phyloP scores from a whole-genome alignment of 495 filamentous ascomycete genomes.

The Choiromyces venosus region DNA sequence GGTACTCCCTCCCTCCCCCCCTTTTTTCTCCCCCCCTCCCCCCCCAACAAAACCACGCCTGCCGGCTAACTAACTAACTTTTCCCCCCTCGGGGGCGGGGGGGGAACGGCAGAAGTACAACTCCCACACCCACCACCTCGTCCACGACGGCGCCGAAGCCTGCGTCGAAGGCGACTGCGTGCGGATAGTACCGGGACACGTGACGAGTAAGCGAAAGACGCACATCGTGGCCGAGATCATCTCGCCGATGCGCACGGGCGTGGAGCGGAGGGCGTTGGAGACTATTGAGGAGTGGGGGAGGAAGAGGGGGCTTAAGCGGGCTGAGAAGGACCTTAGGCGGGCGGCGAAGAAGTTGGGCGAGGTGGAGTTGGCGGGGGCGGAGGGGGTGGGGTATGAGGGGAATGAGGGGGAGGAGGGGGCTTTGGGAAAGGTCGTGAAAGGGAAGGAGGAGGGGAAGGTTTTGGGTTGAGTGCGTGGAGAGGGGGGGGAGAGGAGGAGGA shows the following conservation, averaged over 20 bases:
- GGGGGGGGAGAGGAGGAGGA: not conserved
- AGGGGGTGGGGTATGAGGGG: not conserved
- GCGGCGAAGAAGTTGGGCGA: not conserved
- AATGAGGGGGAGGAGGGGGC: not conserved
- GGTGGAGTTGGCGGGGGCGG: not conserved
- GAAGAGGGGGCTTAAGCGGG: conserved; percentile 11
- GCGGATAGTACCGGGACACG: conserved; percentile 14
- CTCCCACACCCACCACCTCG: conserved; percentile 18
- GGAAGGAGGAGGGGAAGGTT: not conserved
- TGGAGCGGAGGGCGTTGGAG: conserved; percentile 18
- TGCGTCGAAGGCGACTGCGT: conserved; percentile 32
- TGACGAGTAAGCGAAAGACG: conserved; percentile 25
- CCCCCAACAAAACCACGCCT: too few species aligned
- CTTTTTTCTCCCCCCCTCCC: not conserved
- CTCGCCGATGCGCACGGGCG: conserved; percentile 23
- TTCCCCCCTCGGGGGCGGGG: too few species aligned
- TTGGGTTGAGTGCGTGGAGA: not conserved
- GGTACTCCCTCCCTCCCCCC: not conserved
- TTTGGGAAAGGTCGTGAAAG: too few species aligned
- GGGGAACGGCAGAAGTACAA: conserved; percentile 13
- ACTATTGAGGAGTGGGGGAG: conserved; percentile 22
- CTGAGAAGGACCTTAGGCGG: conserved; percentile 14
- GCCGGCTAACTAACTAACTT: not conserved
- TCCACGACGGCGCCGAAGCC: conserved; percentile 29
- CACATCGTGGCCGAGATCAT: conserved; percentile 34